Percentiles rank a stretch among this genome's conserved stretches.
Conservation (phyloP, 768 basidiomycete species). For the Coprinopsis strossmayeri region DNA sequence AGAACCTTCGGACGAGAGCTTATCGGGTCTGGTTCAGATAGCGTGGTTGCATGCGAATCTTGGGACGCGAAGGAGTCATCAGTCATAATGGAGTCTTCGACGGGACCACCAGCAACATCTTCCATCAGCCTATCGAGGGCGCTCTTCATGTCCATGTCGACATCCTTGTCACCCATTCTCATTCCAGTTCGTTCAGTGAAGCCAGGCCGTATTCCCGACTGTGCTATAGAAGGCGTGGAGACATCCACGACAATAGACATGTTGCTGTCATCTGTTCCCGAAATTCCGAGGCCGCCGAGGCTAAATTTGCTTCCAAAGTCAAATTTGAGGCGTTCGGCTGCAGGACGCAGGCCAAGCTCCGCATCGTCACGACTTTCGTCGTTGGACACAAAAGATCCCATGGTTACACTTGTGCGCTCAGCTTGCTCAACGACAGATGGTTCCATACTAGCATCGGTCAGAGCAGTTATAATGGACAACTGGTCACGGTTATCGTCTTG, state of each 20-base stretch:
- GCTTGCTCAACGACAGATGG: constrained; percentile 43
- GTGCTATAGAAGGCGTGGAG: background rate
- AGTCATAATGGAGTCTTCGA: constrained; percentile 36
- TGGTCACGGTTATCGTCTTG: constrained; percentile 31
- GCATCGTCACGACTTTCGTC: constrained; percentile 18
- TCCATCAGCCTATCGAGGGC: constrained; percentile 71
- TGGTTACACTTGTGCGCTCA: constrained; percentile 30
- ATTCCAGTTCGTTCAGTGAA: constrained; percentile 17
- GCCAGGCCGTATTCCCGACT: background rate
- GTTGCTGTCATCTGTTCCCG: constrained; percentile 16
- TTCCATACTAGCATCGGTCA: constrained; percentile 42
- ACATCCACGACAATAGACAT: constrained; percentile 8
- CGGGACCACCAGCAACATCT: constrained; percentile 43
- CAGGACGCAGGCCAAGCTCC: constrained; percentile 26
- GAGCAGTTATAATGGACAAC: constrained; percentile 31
- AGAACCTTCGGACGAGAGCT: constrained; percentile 24
- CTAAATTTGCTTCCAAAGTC: constrained; percentile 47
- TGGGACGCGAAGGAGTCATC: constrained; percentile 28
- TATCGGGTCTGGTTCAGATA: constrained; percentile 10
- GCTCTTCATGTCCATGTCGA: constrained; percentile 65
- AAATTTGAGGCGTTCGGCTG: constrained; percentile 26
- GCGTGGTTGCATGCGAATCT: constrained; percentile 14
- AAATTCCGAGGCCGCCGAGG: constrained; percentile 27
- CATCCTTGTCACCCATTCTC: constrained; percentile 46
- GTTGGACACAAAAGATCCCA: constrained; percentile 12